Percentiles rank a stretch among this genome's conserved stretches.
Evolutionary conservation across 192 early-diverging fungal genomes (phyloP).

Genomic region (Rhizoclosmatium globosum): DNA sequence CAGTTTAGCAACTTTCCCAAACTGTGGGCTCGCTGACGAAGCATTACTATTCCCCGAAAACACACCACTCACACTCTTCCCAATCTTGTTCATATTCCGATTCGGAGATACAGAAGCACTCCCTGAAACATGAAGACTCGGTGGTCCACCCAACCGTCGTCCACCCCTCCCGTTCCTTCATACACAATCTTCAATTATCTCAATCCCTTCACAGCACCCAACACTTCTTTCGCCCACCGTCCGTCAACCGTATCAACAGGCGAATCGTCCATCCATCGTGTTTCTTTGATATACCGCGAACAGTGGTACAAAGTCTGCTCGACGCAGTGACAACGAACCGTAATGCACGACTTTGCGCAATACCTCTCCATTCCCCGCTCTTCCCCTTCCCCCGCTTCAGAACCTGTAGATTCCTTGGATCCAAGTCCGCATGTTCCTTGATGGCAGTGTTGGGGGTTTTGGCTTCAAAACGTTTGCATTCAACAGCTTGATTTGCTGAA

Average conservation of each 20-base stretch:
- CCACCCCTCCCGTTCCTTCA: conserved; percentile 11
- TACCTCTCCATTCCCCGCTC: conserved; percentile 17
- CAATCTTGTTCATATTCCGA: conserved; percentile 5
- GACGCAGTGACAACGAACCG: conserved; percentile 19
- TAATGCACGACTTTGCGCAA: conserved; percentile 27
- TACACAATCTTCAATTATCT: conserved; percentile 23
- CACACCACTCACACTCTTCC: conserved; percentile 18
- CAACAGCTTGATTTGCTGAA: conserved; percentile 23
- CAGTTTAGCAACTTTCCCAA: neutral
- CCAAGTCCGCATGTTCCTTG: conserved; percentile 4
- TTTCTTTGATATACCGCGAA: conserved; percentile 12
- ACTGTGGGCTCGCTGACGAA: neutral
- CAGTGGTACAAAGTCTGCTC: conserved; percentile 5
- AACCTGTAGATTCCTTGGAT: conserved; percentile 10
- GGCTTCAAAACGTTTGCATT: conserved; percentile 24
- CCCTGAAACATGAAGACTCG: too few relatives aligned
- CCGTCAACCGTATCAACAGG: neutral
- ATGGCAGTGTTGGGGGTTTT: neutral
- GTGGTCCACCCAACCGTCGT: neutral
- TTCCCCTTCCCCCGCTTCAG: conserved; percentile 20
- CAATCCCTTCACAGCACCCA: conserved; percentile 9
- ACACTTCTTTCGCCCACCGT: neutral
- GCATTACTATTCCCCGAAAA: conserved; percentile 22
- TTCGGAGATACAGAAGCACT: too few relatives aligned
- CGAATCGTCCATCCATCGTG: conserved; percentile 8